Evolutionary conservation across 768 basidiomycete species (phyloP), one percentile per base, ranked within the genome.

Genomic region (Pleurotus pulmonarius): DNA sequence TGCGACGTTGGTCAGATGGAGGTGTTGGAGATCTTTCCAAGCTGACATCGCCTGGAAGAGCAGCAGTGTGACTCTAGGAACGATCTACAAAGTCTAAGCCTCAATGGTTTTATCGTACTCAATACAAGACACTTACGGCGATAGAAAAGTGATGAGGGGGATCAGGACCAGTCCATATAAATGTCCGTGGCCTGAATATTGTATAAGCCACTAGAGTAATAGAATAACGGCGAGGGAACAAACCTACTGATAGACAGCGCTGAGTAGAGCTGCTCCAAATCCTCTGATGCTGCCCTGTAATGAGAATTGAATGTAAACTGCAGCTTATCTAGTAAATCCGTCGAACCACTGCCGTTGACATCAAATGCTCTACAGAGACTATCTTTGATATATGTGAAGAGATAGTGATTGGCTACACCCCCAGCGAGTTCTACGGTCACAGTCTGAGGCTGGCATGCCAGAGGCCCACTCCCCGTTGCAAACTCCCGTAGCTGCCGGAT

Each of bases 111-210:
- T 16, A 16, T n/a, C 5, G 13, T 3, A 22, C 43, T 15, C 13
- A 43, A n/a, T n/a, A 20, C 38, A 7, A 29, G 29, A 25, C 25
- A 73, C 80, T 60, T 62, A 85, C 85, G 26, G 83, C 82, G n/a
- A 72, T 81, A 1, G 83, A 83, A 61, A 84, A 82, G 60, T 85
- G 80, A 57, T 86, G 83, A 11, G 76, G 78, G 22, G 83, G 83
- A 61, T 83, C 83, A 3, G 81, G 83, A 3, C 83, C 80, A n/a
- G 70, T 78, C 85, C 85, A 86, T 18, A 68, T 68, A 60, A 85
- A 84, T 18, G 60, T 64, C 45, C 67, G 69, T 34, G 81, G 82
- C 51, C 81, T 82, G 55, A 8, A 39, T 24, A 46, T 26, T 39
- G 26, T 22, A 12, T 37, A 62, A 43, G 20, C 8, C 41, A 15